Evolutionary conservation across 2,329 filamentous ascomycete species (phyloP).

Genomic region (Aspergillus novofumigatus): DNA sequence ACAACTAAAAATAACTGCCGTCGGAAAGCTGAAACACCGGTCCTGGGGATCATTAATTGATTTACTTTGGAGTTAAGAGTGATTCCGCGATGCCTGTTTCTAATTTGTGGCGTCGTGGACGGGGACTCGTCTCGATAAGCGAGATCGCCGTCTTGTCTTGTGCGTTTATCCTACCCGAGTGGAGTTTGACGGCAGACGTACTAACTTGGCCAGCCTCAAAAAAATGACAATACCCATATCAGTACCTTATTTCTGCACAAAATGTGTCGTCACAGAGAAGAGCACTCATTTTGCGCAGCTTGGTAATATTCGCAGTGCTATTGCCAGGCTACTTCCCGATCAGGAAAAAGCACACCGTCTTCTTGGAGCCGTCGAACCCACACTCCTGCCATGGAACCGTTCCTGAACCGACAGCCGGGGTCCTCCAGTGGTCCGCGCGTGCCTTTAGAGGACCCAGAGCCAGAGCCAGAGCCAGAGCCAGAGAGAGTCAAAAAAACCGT

Average conservation of each 20-base stretch:
- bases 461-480: too few species aligned
- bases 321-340: background rate
- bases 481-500: background rate
- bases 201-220: too few species aligned
- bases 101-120: background rate
- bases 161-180: background rate
- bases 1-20: background rate
- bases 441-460: too few species aligned
- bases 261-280: too few species aligned
- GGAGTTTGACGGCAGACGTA: background rate
- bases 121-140: background rate
- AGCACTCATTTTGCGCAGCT: too few species aligned
- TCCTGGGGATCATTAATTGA: background rate
- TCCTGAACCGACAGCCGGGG: background rate
- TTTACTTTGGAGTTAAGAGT: background rate
- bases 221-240: too few species aligned
- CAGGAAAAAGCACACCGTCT: background rate
- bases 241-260: too few species aligned
- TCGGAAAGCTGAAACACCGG: background rate
- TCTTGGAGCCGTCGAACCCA: background rate
- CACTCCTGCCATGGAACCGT: background rate
- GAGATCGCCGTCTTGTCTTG: background rate
- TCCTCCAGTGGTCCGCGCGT: background rate
- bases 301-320: background rate
- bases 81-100: background rate